Conservation (phyloP, 768 basidiomycete species). For the Leccinum subgranulosum region DNA sequence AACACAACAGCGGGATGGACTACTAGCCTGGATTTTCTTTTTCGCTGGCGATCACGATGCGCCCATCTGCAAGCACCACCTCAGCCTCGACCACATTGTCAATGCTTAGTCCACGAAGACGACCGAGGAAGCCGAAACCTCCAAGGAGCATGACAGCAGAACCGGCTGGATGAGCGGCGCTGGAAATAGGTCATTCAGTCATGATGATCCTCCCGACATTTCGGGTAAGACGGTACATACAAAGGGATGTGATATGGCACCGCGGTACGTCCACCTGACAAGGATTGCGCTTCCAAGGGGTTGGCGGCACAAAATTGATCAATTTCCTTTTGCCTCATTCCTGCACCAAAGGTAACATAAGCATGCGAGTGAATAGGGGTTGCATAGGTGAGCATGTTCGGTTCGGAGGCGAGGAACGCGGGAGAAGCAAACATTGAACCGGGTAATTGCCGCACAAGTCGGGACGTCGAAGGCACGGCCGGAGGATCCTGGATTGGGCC, state of each 20-base stretch:
- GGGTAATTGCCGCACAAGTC: conserved; percentile 20
- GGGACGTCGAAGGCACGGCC: conserved; percentile 21
- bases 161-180: conserved; percentile 76
- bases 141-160: conserved; percentile 80
- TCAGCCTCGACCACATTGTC: conserved; percentile 92
- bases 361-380: conserved; percentile 67
- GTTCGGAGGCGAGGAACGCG: conserved; percentile 32
- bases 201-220: background rate
- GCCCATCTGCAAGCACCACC: conserved; percentile 86
- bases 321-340: conserved; percentile 80
- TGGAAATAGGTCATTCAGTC: conserved; percentile 27
- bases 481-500: conserved; percentile 29
- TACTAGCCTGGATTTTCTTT: conserved; percentile 62
- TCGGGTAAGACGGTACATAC: conserved; percentile 39
- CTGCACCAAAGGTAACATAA: conserved; percentile 85
- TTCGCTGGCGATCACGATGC: conserved; percentile 76
- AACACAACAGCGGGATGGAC: conserved; percentile 8
- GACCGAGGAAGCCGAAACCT: conserved; percentile 86
- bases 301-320: conserved; percentile 72
- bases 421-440: conserved; percentile 35
- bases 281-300: conserved; percentile 57
- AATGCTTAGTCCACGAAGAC: conserved; percentile 81
- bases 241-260: conserved; percentile 83
- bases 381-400: conserved; percentile 45
- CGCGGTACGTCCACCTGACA: conserved; percentile 45